Conservation (phyloP, 2,329 filamentous ascomycete genomes). For the Colletotrichum sp. region DNA sequence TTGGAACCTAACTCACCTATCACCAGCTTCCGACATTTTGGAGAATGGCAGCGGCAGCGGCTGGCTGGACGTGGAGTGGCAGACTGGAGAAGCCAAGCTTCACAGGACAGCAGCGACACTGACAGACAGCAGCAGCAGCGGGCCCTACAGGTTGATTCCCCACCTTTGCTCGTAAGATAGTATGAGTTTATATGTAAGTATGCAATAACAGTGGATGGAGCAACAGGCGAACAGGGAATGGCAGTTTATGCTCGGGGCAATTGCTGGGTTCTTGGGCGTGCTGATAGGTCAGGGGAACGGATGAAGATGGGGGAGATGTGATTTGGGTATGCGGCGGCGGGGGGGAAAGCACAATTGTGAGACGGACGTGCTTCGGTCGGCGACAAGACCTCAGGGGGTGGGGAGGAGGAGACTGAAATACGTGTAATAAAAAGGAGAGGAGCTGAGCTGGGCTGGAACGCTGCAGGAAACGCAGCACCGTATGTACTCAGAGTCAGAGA, state of each 20-base stretch:
- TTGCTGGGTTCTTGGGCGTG: background rate
- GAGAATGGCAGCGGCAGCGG: background rate
- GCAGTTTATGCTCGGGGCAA: conserved; percentile 11
- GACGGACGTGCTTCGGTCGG: conserved; percentile 11
- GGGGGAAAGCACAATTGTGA: background rate
- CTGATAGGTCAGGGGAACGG: conserved; percentile 1
- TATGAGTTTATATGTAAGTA: conserved; percentile 16
- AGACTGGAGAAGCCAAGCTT: background rate
- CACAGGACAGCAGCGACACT: background rate
- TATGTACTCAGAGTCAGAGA: too few relatives aligned
- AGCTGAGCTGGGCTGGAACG: background rate
- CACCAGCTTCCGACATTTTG: conserved; percentile 40
- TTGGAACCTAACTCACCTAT: conserved; percentile 32
- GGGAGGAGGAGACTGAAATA: background rate
- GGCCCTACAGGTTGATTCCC: conserved; percentile 11
- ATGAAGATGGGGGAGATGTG: background rate
- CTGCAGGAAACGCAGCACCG: background rate
- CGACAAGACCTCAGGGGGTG: background rate
- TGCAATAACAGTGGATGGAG: conserved; percentile 3
- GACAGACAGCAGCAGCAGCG: background rate
- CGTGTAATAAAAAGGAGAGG: background rate
- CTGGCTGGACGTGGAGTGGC: background rate
- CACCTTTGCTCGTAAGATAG: conserved; percentile 16
- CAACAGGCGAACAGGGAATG: conserved; percentile 1
- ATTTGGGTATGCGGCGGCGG: background rate